Conservation (phyloP, 1,284 basidiomycete species). For the Ustilago trichophora region DNA sequence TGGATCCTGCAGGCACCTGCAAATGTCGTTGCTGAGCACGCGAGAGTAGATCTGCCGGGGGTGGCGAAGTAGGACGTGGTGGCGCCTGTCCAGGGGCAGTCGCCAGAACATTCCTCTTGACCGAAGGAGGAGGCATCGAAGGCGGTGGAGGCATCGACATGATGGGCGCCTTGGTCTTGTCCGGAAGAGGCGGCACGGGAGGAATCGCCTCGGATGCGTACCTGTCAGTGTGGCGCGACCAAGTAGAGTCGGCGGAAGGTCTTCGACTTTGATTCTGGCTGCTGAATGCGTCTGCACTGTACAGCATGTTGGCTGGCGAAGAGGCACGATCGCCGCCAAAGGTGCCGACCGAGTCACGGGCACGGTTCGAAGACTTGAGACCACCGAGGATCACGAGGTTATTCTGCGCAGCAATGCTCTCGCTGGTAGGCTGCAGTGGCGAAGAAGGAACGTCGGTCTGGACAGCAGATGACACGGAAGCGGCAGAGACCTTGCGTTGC, state of each 20-base stretch:
- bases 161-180: constrained; percentile 54
- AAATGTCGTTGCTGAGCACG: constrained; percentile 43
- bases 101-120: constrained; percentile 12
- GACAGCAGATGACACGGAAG: background rate
- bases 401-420: constrained; percentile 31
- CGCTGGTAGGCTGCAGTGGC: constrained; percentile 24
- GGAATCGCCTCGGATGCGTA: constrained; percentile 24
- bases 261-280: constrained; percentile 26
- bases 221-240: constrained; percentile 32
- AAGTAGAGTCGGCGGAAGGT: constrained; percentile 43
- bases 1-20: constrained; percentile 28
- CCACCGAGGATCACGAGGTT: constrained; percentile 43
- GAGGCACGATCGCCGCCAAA: constrained; percentile 41
- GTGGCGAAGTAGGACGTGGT: constrained; percentile 52
- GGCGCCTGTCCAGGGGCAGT: constrained; percentile 18
- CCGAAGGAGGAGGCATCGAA: constrained; percentile 53
- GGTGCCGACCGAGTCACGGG: constrained; percentile 49
- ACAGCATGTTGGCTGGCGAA: constrained; percentile 44
- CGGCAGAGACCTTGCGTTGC: constrained; percentile 6
- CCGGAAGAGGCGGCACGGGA: constrained; percentile 44
- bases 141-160: constrained; percentile 58
- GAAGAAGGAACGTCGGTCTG: constrained; percentile 11
- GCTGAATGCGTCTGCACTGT: constrained; percentile 44
- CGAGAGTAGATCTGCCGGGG: constrained; percentile 48
- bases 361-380: constrained; percentile 16